These are phyloP conservation scores for Leccinum glutinopallens DNA, from an alignment of 1,284 basidiomycete species.

Conservation along the genomic window DNA sequence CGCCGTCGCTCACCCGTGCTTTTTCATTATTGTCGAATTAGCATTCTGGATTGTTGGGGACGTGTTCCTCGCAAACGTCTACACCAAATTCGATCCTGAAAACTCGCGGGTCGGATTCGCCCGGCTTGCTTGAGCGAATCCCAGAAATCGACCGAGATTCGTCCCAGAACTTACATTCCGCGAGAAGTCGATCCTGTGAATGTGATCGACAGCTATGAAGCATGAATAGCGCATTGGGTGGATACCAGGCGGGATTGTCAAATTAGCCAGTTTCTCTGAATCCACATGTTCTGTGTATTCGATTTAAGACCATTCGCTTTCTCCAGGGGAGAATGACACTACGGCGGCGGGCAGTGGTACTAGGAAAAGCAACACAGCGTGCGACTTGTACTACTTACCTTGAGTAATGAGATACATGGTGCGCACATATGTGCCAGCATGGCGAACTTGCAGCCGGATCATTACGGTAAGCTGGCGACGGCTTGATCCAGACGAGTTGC, in stretches of 20 bases:
- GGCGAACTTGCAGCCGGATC: no score
- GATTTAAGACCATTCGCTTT: background rate
- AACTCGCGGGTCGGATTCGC: constrained; percentile 25
- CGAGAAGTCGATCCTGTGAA: no score
- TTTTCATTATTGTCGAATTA: constrained; percentile 15
- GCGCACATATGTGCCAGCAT: no score
- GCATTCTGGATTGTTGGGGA: constrained; percentile 23
- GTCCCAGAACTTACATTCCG: no score
- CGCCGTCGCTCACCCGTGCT: no score
- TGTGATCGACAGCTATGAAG: no score
- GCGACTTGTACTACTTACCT: background rate
- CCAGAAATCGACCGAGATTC: no score
- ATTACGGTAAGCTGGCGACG: no score
- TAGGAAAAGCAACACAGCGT: background rate
- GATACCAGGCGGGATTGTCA: no score
- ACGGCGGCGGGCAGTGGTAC: background rate
- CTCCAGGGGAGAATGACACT: background rate
- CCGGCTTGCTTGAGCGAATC: constrained; percentile 17
- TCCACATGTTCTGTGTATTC: background rate
- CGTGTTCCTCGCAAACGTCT: constrained; percentile 25
- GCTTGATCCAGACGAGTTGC: no score
- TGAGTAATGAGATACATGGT: background rate
- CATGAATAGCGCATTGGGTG: no score
- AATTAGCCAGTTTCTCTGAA: background rate
- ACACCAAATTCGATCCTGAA: constrained; percentile 23